Percentiles rank a stretch among this genome's conserved stretches.
These are phyloP conservation scores for Conoideocrella luteorostrata DNA, from an alignment of 2,329 filamentous ascomycete species.

Conservation along the genomic window DNA sequence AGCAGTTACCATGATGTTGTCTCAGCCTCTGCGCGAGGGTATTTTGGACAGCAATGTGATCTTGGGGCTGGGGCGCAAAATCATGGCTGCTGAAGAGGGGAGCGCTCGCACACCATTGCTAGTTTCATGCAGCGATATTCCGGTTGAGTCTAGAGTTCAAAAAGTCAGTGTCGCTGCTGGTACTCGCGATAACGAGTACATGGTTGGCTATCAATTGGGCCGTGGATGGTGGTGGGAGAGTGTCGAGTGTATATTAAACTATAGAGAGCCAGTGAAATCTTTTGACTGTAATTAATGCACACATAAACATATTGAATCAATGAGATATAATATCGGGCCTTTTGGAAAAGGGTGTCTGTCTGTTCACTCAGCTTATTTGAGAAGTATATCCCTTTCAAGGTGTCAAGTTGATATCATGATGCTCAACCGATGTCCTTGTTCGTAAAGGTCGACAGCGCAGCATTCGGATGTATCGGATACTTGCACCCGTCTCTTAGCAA, in stretches of 20 bases:
- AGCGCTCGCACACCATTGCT: background rate
- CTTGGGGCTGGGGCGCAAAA: background rate
- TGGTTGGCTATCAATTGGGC: background rate
- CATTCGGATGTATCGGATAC: no score
- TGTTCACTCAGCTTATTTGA: no score
- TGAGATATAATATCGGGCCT: no score
- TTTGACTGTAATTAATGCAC: no score
- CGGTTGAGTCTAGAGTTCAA: background rate
- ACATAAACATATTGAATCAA: no score
- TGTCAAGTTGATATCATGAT: no score
- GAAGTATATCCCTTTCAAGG: no score
- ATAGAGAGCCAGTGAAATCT: no score
- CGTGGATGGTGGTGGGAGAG: slow-evolving; percentile 2
- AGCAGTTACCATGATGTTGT: background rate
- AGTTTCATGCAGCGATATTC: background rate
- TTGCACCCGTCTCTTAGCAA: no score
- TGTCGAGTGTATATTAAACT: background rate
- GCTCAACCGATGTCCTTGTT: no score
- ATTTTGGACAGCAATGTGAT: background rate
- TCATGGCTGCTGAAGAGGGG: background rate
- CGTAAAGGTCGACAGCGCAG: no score
- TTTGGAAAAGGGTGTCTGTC: no score
- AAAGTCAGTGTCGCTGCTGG: background rate
- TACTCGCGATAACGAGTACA: background rate
- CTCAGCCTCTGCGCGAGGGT: background rate